Base-by-base conservation (phyloP, 306 rosid species). In the Acacia acuminata region DNA sequence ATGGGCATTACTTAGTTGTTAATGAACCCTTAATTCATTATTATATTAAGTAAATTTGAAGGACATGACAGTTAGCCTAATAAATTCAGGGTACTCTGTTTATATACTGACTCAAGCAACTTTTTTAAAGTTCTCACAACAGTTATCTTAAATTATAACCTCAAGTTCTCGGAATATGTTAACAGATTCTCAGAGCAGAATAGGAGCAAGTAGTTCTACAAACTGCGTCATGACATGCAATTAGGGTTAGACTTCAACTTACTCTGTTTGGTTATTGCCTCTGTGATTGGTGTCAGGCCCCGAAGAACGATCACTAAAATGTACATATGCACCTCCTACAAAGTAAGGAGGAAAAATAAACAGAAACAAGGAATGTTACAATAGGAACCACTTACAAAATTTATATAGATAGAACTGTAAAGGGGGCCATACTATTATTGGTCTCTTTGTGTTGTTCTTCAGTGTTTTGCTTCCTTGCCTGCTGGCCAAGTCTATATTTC, bases 401-500 rank as follows among this genome's bases (percentile, higher is more conserved):
- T 56, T 27, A 32, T 71, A 58, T 53, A 22, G 60, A 45, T 63
- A 22, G 67, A 82, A 4, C 42, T 75, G 58, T 25, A 47, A 27
- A 27, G 60, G 73, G 71, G 40, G 17, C 67, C 89, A 84, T 84
- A 94, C 97, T 86, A 13, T n/a, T n/a, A n/a, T 88, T 86, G 75
- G 78, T 84, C 65, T 90, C 94, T 67, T 75, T 87, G 93, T 71
- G 84, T 12, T 83, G 90, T 77, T 89, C 97, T 68, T 80, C 83
- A 51, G 78, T 60, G 70, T 82, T 90, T 76, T 85, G 94, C 73
- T 85, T 91, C 64, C 77, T 69, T 30, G 86, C 75, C 67, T 85
- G 96, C 71, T 92, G 97, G 78, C 97, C 98, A 70, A 96, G 93
- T 87, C 98, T 94, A 76, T 96, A 96, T 84, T 96, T 94, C 98